Evolutionary conservation across 2,329 filamentous ascomycete genomes (phyloP), one percentile per base, ranked within the genome.

Genomic region (Aspergillus bombycis): DNA sequence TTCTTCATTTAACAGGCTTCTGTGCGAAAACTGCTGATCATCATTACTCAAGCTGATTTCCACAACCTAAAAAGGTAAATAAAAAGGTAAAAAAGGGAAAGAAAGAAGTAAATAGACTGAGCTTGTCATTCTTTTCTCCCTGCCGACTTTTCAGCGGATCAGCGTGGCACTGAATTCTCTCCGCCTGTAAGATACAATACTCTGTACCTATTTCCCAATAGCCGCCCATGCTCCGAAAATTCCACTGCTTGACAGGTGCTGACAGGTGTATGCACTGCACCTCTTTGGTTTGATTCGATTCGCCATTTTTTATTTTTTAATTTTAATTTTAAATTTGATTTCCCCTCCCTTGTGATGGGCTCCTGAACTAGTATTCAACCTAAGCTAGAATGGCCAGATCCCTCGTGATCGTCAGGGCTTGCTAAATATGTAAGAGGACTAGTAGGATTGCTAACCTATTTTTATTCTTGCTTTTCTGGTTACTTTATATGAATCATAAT

Each of bases 151-250:
- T 28, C 2, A 30, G 23, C 23, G 46, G 46, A 50, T 50, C 46
- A 5, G 23, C 46, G 26, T 26, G 46, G 46, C 28, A 32, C 32
- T 52, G 28, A n/a, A 30, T 30, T 28, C 46, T 30, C 21, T 59
- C 55, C 30, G 46, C 61, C 63, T 57, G 43, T 62, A 26, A 63
- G 52, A 41, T 41, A 60, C 43, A 68, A 63, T n/a, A n/a, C n/a
- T n/a, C n/a, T n/a, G n/a, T 63, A 41, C 36, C 36, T 70, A 45
- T 21, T 45, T 45, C 62, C 58, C 52, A 48, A 46, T 68, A 69
- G 64, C 67, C 66, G 68, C 68, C 65, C 63, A 67, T 68, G 66
- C 65, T 57, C 32, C 28, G 43, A 48, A 71, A 65, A 69, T 57
- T 61, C 53, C 56, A 58, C 36, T 8, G 34, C 34, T 53, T 28